Base-by-base conservation (phyloP, 1,284 basidiomycete genomes). In the Sanguinoderma infundibulare region DNA sequence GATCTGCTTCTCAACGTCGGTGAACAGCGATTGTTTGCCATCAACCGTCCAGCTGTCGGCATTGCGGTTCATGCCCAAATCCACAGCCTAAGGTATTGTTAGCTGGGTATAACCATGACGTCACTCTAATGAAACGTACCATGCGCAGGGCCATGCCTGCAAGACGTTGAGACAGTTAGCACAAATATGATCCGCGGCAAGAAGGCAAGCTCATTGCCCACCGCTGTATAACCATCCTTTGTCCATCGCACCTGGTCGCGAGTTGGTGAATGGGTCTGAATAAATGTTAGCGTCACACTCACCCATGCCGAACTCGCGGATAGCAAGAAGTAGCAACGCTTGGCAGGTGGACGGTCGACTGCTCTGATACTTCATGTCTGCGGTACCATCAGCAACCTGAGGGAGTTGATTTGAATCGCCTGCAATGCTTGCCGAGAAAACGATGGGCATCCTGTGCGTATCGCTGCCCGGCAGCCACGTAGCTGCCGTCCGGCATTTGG, bases 251-350 rank as follows among this genome's bases (percentile, higher is more conserved):
- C 86, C 81, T 82, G 20, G 62, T 30, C 44, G 20, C 26, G 5
- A 39, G 50, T 62, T 44, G 3, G 44, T 32, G 38, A 39, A 15
- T 15, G n/a, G 6, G 32, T 32, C 28, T 7, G 4, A 56, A 49
- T 55, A 51, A n/a, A 0, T 22, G 34, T 42, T 52, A 28, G 28
- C 40, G 15, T 46, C 67, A 2, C 3, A 65, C 72, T 35, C 66
- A 81, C 88, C 91, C 46, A 92, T 86, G 12, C 93, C 94, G 70
- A 94, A 91, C 75, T 95, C 92, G 10, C 92, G 83, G 72, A 92
- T 87, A 1, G 91, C 91, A 14, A 95, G 76, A 9, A 95, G 80
- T 26, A 95, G 77, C n/a, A 95, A 73, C 3, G 92, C 82, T 69
- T 92, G 91, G 32, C 89, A 90, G 0, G 89, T 90, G 2, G 88